Evolutionary conservation across 495 filamentous ascomycete species (phyloP), one percentile per base, ranked within the genome.

Genomic region (Trichoderma orchidacearum): DNA sequence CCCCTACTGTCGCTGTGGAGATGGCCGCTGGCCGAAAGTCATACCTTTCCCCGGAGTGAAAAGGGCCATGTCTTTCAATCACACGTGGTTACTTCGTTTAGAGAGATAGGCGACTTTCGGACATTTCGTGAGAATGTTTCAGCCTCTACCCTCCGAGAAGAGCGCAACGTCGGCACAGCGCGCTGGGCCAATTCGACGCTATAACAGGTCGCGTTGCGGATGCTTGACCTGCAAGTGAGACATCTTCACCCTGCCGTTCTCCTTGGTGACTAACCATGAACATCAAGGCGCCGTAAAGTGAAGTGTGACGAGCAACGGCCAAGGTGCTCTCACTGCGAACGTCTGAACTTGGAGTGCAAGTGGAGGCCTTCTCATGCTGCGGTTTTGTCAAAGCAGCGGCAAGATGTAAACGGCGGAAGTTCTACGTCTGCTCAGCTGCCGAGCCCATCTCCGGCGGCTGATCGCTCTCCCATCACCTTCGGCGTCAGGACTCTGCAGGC

Each of bases 251-350:
- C 27, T 2, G 7, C 23, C 23, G 41, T 11, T 48, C 3, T 25
- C 11, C 8, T 15, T 48, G 41, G 6, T 48, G 21, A 48, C 27
- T 8, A 2, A 11, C n/a, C n/a, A 3, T 28, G 38, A 25, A 7
- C 11, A 30, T 29, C 13, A 32, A 64, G 63, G 25, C 59, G 59
- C 29, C 57, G 62, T 30, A 68, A 68, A 57, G 66, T 66, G 11
- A 61, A 61, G 34, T 74, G 70, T 61, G 64, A 72, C 62, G 72
- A 73, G 60, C 64, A 65, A 17, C 65, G 62, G 31, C 70, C 70
- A n/a, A 58, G 65, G 30, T 72, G 72, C 29, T 61, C 59, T 11
- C 68, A 72, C 57, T 71, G 70, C 59, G 61, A 66, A 34, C 61
- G 71, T 3, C 56, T 71, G 15, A 65, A 65, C 48, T 23, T 67